Conservation (phyloP, 2,329 filamentous ascomycete genomes). For the Talaromyces funiculosus region DNA sequence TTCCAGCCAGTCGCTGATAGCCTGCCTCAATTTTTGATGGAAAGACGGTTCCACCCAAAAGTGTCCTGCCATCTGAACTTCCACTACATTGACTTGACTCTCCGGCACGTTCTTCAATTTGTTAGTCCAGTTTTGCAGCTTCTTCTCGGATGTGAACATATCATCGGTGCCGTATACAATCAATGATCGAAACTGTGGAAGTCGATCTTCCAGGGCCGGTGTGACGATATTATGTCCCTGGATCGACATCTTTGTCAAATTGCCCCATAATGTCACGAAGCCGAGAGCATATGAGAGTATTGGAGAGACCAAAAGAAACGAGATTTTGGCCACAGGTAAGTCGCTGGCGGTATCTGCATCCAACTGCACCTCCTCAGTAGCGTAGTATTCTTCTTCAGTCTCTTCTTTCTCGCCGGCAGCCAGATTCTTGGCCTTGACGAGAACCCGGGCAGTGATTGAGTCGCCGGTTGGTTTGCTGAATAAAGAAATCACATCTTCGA, state of each 20-base stretch:
- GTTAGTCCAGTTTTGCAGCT: constrained; percentile 61
- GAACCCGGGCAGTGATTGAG: constrained; percentile 62
- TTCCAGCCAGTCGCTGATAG: constrained; percentile 38
- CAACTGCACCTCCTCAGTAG: constrained; percentile 6
- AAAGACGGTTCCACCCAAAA: constrained; percentile 58
- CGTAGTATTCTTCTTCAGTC: constrained; percentile 6
- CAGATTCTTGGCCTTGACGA: constrained; percentile 62
- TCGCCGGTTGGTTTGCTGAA: constrained; percentile 53
- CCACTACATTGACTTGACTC: constrained; percentile 45
- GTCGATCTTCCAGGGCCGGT: constrained; percentile 51
- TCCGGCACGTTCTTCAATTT: constrained; percentile 43
- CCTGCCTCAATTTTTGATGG: constrained; percentile 34
- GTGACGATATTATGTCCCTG: constrained; percentile 25
- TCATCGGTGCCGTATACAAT: constrained; percentile 72
- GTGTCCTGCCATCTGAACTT: constrained; percentile 53
- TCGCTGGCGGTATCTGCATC: constrained; percentile 8
- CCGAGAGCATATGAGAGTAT: constrained; percentile 51
- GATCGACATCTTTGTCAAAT: constrained; percentile 30
- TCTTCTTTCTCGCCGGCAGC: constrained; percentile 47
- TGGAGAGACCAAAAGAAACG: constrained; percentile 61
- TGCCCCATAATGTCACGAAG: constrained; percentile 58
- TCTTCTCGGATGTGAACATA: constrained; percentile 62
- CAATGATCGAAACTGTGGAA: constrained; percentile 53
- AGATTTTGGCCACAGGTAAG: constrained; percentile 23
- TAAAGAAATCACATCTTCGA: constrained; percentile 53